These are phyloP conservation scores for Schizothecium vesticola DNA, from an alignment of 495 filamentous ascomycete genomes.

Conservation along the genomic window DNA sequence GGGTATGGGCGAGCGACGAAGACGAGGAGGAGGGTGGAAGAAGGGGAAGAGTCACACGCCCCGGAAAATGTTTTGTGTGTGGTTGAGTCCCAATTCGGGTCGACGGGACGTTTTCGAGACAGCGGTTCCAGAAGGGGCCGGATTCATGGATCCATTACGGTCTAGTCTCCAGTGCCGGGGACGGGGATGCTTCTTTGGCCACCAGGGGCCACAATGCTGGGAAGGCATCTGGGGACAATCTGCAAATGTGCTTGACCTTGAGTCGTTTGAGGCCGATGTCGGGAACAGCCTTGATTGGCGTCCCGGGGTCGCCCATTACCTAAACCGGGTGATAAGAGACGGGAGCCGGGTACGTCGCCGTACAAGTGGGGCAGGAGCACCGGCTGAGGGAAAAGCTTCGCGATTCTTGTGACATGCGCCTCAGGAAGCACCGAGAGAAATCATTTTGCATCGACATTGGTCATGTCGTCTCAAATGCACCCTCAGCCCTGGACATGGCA, in stretches of 20 bases:
- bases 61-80: constrained; percentile 26
- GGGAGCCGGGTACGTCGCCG: background rate
- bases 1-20: background rate
- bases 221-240: constrained; percentile 12
- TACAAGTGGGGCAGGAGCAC: background rate
- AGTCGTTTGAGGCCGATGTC: constrained; percentile 23
- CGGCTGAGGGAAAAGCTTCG: background rate
- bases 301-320: constrained; percentile 21
- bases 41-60: constrained; percentile 29
- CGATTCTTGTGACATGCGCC: background rate
- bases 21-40: constrained; percentile 16
- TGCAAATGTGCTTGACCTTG: background rate
- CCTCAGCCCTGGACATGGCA: background rate
- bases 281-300: constrained; percentile 20
- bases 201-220: constrained; percentile 9
- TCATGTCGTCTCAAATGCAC: background rate
- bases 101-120: constrained; percentile 21
- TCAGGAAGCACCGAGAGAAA: background rate
- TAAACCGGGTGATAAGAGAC: constrained; percentile 31
- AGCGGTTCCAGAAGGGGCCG: constrained; percentile 18
- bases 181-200: constrained; percentile 13
- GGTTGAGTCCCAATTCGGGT: constrained; percentile 28
- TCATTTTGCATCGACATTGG: background rate
- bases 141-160: constrained; percentile 3
- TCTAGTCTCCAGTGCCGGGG: constrained; percentile 5